Percentiles rank a stretch among this genome's conserved stretches.
phyloP scores from a whole-genome alignment of 805 yeast genomes.

The Pichia heedii region DNA sequence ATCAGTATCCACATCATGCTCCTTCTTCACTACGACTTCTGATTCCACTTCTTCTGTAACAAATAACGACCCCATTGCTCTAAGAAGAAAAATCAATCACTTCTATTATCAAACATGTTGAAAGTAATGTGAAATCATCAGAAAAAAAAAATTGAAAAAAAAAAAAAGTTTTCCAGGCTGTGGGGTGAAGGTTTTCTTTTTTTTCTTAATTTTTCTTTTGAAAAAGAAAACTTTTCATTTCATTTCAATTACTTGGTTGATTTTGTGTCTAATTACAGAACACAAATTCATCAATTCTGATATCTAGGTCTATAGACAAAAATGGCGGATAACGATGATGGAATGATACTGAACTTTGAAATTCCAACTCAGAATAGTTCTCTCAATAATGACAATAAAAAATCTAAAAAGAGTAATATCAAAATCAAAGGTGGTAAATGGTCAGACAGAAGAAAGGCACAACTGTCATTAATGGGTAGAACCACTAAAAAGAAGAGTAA shows the following conservation, averaged over 20 bases:
- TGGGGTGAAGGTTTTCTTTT: too few relatives aligned
- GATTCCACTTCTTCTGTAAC: constrained; percentile 9
- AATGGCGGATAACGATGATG: constrained; percentile 35
- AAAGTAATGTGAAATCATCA: too few relatives aligned
- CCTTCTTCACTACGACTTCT: background rate
- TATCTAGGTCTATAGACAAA: too few relatives aligned
- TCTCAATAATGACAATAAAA: constrained; percentile 12
- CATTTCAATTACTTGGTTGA: too few relatives aligned
- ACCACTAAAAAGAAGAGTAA: constrained; percentile 13
- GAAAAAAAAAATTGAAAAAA: too few relatives aligned
- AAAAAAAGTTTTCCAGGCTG: too few relatives aligned
- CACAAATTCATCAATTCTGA: too few relatives aligned
- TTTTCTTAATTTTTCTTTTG: too few relatives aligned
- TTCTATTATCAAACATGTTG: too few relatives aligned
- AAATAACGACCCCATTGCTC: constrained; percentile 10
- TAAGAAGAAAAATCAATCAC: too few relatives aligned
- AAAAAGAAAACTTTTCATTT: too few relatives aligned
- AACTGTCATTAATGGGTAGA: constrained; percentile 41
- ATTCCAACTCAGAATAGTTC: constrained; percentile 17
- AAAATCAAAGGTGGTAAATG: constrained; percentile 66
- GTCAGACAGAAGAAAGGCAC: constrained; percentile 68
- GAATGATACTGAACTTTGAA: constrained; percentile 67
- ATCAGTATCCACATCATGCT: constrained; percentile 2
- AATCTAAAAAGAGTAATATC: constrained; percentile 12
- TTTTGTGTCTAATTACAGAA: too few relatives aligned